Evolutionary conservation across 371 early-diverging fungal genomes (phyloP), one percentile per base, ranked within the genome.

Genomic region (Mucor velutinosus): DNA sequence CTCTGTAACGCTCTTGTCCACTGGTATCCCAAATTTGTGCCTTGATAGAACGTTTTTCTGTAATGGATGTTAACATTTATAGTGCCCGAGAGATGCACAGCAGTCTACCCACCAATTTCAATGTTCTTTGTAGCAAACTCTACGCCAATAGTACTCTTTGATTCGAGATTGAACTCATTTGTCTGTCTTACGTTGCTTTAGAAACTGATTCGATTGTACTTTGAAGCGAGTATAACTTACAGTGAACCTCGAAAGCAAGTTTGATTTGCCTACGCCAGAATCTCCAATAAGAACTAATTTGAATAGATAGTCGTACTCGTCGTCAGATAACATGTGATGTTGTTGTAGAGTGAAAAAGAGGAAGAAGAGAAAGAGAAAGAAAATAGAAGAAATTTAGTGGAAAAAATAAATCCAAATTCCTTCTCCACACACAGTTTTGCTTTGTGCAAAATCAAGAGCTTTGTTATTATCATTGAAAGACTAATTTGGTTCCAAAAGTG

Each of bases 111-210:
- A 70, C 98, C 82, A 58, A 89, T 78, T 62, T 76, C 70, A 15
- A 86, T 73, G 49, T 80, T 80, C 63, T 82, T 82, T 30, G 87
- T 84, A 23, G 83, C 81, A 68, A 87, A 83, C 59, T 85, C 87
- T 37, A 87, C 82, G 53, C 85, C 99, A 78, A 99, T 99, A 66
- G 99, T 99, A 43, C 99, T 97, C 78, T 98, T 99, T 60, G 97
- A 95, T 71, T 97, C 97, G 69, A 96, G 79, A 80, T 93, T 95
- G 86, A 99, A 99, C 78, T 97, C 97, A 83, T 99, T 95, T 64
- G 97, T 80, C 83, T 83, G 66, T 3, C 2, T 29, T 1, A 53
- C 39, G 47, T 17, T 2, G 23, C 35, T n/a, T 60, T 37, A 67
- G 30, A 27, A 53, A 45, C 29, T 61, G 6, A 15, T 51, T 39